A percentile compares a stretch with the other conserved stretches of the same genome.
phyloP scores from a whole-genome alignment of 2,329 filamentous ascomycete species.

The Lachnellula subtilissima region DNA sequence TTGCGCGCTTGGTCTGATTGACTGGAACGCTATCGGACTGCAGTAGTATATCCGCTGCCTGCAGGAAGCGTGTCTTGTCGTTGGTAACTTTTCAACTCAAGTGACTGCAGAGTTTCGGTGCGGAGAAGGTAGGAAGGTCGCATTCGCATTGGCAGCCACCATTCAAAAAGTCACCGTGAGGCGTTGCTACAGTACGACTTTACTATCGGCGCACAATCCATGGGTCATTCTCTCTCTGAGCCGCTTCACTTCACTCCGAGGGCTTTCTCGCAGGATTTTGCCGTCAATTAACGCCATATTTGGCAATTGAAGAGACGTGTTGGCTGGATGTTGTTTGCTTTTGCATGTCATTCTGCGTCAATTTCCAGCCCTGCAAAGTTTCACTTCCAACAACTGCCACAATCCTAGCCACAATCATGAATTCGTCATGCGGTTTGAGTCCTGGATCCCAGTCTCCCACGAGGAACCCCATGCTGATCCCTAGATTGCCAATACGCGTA shows the following conservation, averaged over 20 bases:
- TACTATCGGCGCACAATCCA: not conserved
- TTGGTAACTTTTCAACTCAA: slow-evolving; percentile 13
- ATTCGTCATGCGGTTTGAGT: slow-evolving; percentile 11
- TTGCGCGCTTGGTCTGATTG: slow-evolving; percentile 17
- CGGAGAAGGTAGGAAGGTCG: too few relatives aligned
- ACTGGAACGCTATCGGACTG: slow-evolving; percentile 19
- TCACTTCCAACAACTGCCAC: slow-evolving; percentile 16
- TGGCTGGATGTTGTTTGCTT: slow-evolving; percentile 2
- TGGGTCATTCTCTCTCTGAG: not conserved
- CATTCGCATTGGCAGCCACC: not conserved
- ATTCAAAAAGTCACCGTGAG: not conserved
- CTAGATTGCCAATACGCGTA: too few relatives aligned
- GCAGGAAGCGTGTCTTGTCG: slow-evolving; percentile 8
- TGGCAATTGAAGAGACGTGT: slow-evolving; percentile 1
- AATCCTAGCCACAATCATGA: slow-evolving; percentile 10
- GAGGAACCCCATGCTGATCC: slow-evolving; percentile 13
- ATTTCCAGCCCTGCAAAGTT: slow-evolving; percentile 20
- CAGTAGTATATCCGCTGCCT: slow-evolving; percentile 22
- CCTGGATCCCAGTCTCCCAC: slow-evolving; percentile 22
- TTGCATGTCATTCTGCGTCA: slow-evolving; percentile 10
- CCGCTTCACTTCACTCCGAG: not conserved
- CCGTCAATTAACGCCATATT: not conserved
- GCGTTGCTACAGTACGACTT: not conserved
- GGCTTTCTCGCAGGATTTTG: slow-evolving; percentile 4
- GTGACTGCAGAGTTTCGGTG: too few relatives aligned